Conservation (phyloP, 305 asterid genomes). For the Solanum hybrid region DNA sequence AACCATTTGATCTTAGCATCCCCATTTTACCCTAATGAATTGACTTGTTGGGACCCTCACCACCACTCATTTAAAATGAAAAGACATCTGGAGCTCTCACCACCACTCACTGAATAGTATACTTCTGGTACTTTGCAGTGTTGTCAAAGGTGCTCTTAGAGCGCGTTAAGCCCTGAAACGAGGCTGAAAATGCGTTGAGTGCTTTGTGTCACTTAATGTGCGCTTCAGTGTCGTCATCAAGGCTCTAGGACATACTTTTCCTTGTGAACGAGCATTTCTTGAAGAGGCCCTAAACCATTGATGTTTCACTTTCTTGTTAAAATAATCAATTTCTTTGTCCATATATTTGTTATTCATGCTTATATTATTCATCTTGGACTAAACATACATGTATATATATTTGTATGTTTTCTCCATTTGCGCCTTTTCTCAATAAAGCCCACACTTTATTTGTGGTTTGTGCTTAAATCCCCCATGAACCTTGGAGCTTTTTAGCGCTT, state of each 20-base stretch:
- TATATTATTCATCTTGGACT: neutral
- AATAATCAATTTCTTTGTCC: neutral
- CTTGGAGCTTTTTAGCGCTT: neutral
- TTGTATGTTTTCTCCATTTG: neutral
- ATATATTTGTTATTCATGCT: neutral
- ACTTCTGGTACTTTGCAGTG: neutral
- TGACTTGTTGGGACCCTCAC: neutral
- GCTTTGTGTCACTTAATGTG: neutral
- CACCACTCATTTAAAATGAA: neutral
- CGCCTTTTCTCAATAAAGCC: neutral
- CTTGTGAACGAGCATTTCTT: neutral
- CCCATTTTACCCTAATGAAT: neutral
- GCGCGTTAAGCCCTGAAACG: neutral
- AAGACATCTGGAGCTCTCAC: neutral
- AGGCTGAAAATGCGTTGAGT: neutral
- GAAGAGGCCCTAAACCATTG: no score
- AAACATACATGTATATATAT: no score
- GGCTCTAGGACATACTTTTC: neutral
- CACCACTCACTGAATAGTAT: neutral
- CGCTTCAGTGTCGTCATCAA: neutral
- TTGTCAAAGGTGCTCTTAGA: neutral
- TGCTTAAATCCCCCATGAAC: neutral
- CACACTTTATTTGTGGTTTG: neutral
- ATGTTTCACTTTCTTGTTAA: neutral
- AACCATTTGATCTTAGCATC: neutral